These are phyloP conservation scores for Rhamnella rubrinervis DNA, from an alignment of 331 rosid species.

Conservation along the genomic window DNA sequence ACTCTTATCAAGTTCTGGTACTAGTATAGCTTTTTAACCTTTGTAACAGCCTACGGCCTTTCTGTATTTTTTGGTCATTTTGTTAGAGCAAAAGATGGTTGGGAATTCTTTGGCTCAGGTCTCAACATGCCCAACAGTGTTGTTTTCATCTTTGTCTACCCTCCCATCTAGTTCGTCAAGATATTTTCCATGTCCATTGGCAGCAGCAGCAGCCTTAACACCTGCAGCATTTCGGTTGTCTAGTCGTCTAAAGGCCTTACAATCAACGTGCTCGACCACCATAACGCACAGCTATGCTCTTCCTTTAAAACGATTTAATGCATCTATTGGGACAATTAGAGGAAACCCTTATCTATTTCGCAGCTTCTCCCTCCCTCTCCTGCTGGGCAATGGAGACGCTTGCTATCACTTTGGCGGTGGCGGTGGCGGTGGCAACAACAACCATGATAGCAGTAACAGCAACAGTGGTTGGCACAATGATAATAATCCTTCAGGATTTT, in stretches of 20 bases:
- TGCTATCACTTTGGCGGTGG: constrained; percentile 18
- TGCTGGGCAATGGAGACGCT: constrained; percentile 16
- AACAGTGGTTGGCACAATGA: constrained; percentile 32
- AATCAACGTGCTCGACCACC: too few species aligned
- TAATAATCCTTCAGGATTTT: constrained; percentile 16
- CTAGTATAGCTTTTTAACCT: constrained; percentile 1
- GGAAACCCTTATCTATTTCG: constrained; percentile 23
- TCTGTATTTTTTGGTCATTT: not conserved
- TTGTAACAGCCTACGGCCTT: not conserved
- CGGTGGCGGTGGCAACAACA: constrained; percentile 36
- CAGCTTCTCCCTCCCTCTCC: constrained; percentile 19
- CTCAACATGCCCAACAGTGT: constrained; percentile 46
- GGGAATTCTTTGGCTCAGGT: constrained; percentile 41
- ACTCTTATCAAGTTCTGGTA: not conserved
- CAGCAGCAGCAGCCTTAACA: not conserved
- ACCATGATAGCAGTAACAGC: constrained; percentile 29
- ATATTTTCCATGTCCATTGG: constrained; percentile 30
- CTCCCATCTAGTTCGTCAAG: constrained; percentile 34
- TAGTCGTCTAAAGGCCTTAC: not conserved
- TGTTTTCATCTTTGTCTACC: constrained; percentile 41
- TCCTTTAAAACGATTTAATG: constrained; percentile 2
- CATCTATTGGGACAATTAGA: not conserved
- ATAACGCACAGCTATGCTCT: not conserved
- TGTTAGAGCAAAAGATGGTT: constrained; percentile 40
- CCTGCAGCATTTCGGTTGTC: not conserved